Conservation (phyloP, 371 early-diverging fungal species). For the Mortierella sp. region DNA sequence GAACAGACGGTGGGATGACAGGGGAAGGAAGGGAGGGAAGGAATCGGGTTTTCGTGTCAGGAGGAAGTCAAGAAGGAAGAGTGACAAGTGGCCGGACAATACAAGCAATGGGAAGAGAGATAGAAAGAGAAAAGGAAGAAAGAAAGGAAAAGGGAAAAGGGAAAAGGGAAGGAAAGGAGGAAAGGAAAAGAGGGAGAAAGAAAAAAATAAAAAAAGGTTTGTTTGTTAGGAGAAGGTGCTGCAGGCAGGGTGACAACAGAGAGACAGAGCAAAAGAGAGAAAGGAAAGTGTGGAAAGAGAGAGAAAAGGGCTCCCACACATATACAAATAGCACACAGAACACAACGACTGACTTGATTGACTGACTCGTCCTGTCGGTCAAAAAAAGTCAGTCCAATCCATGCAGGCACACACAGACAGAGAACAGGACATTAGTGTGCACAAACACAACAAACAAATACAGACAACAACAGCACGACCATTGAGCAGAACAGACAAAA, state of each 20-base stretch:
- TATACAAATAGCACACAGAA: not conserved
- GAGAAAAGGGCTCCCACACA: not conserved
- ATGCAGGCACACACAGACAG: slow-evolving; percentile 11
- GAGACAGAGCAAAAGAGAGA: not conserved
- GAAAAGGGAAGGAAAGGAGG: not conserved
- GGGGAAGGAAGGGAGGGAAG: not conserved
- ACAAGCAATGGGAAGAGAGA: not conserved
- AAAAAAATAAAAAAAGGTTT: not conserved
- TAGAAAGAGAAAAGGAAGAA: not conserved
- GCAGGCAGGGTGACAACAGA: slow-evolving; percentile 2
- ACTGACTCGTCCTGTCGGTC: too few relatives aligned
- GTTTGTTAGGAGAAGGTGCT: slow-evolving; percentile 7
- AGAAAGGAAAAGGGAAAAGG: not conserved
- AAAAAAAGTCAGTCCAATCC: not conserved
- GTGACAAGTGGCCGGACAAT: not conserved
- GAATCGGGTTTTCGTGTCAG: not conserved
- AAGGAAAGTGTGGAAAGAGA: not conserved
- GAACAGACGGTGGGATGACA: not conserved
- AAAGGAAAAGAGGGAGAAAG: not conserved
- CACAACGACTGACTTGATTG: not conserved
- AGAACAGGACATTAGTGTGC: not conserved
- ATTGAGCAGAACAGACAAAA: not conserved
- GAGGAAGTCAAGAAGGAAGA: not conserved
- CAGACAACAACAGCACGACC: not conserved
- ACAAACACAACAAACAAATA: too few relatives aligned